Base-by-base conservation (phyloP, 225 moss, liverwort and hornwort genomes). In the Straminergon stramineum region DNA sequence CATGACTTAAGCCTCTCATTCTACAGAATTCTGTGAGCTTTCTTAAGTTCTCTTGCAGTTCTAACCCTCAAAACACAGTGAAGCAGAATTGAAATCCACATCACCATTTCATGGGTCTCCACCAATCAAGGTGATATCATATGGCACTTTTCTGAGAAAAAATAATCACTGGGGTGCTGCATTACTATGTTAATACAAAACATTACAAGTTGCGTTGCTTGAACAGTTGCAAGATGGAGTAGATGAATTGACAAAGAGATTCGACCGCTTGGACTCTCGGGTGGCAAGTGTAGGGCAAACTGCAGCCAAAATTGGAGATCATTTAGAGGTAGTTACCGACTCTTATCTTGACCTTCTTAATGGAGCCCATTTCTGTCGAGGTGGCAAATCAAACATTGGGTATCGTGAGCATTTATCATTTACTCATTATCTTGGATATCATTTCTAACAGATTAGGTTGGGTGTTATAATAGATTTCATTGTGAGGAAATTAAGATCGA, bases 221-320 rank as follows among this genome's bases (percentile, higher is more conserved):
- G 60, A 39, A 86, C 94, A 99, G 99, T 73, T 99, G 89, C 94
- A 96, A 65, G 91, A 92, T 39, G 96, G 96, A n/a, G 83, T 97
- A 5, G 96, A 94, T 71, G 90, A 79, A 22, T 90, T 97, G 58
- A 89, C 93, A 26, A 94, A 92, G 79, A 97, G 94, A 81, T 97
- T 97, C 41, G 93, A 96, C 39, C 95, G 96, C 7, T 92, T 99
- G 90, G 97, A 99, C 90, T 90, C 93, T 75, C 95, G 99, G 65
- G 96, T 99, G 87, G 92, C 95, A 65, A 92, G 92, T 64, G 95
- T 97, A 3, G 94, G 96, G 70, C 97, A 99, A 90, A 97, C 94
- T 58, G 97, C 97, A 78, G 95, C 96, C 57, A 95, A 96, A 89
- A 97, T 99, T 88, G 99, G 99, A 28, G 96, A 97, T 77, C 96